These are phyloP conservation scores for Lachnellula arida DNA, from an alignment of 2,329 filamentous ascomycete genomes.

Conservation along the genomic window DNA sequence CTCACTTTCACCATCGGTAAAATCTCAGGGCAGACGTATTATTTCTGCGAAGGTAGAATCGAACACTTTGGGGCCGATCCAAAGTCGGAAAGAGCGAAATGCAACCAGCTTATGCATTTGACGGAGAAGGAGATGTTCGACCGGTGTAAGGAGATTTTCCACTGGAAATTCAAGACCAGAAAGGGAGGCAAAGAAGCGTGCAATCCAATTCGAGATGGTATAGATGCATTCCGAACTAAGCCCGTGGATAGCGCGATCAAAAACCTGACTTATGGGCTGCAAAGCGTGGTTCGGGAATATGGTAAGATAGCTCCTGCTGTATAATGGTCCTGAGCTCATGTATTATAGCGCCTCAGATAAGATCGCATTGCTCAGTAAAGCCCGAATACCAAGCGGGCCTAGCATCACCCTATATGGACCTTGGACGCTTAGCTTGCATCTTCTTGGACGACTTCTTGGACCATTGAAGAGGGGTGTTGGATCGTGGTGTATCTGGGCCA, in stretches of 20 bases:
- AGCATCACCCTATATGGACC: constrained; percentile 23
- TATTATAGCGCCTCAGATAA: constrained; percentile 21
- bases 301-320: constrained; percentile 18
- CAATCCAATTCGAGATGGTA: constrained; percentile 30
- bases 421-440: constrained; percentile 26
- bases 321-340: constrained; percentile 14
- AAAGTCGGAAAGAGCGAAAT: constrained; percentile 18
- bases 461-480: constrained; percentile 11
- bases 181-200: constrained; percentile 31
- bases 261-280: constrained; percentile 23
- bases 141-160: constrained; percentile 31
- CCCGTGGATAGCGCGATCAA: constrained; percentile 17
- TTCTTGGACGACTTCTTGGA: constrained; percentile 30
- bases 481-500: background rate
- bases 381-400: constrained; percentile 4
- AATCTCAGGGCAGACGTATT: constrained; percentile 20
- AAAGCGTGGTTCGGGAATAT: constrained; percentile 21
- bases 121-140: constrained; percentile 30
- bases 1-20: constrained; percentile 29
- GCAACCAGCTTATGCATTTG: constrained; percentile 21
- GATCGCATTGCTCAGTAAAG: constrained; percentile 13
- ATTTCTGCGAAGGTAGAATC: constrained; percentile 24
- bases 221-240: constrained; percentile 24
- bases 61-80: constrained; percentile 18
- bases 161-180: constrained; percentile 32